Evolutionary conservation across 176 grass and related monocot genomes (phyloP).

Genomic region (Saccharum spontaneum): DNA sequence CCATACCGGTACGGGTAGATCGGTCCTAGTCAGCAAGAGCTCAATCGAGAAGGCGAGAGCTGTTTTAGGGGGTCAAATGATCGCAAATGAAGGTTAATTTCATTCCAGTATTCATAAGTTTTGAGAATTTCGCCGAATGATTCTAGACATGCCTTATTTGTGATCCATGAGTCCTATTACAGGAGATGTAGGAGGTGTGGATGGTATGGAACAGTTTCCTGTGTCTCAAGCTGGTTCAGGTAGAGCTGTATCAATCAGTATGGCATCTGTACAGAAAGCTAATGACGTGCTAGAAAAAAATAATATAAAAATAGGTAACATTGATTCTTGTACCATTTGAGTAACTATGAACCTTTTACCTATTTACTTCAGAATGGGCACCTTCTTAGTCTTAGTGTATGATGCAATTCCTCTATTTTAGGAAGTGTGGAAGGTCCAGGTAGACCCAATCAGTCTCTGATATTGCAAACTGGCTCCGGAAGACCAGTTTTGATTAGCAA

Average conservation of each 20-base stretch:
- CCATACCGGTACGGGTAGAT: slow-evolving; percentile 39
- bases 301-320: slow-evolving; percentile 30
- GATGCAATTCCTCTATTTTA: slow-evolving; percentile 23
- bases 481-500: slow-evolving; percentile 26
- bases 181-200: slow-evolving; percentile 24
- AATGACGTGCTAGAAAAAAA: slow-evolving; percentile 48
- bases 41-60: slow-evolving; percentile 56
- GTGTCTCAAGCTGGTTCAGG: slow-evolving; percentile 49
- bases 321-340: background rate
- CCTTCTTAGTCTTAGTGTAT: slow-evolving; percentile 1
- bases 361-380: background rate
- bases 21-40: slow-evolving; percentile 39
- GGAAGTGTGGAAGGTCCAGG: slow-evolving; percentile 22
- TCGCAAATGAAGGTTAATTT: slow-evolving; percentile 28
- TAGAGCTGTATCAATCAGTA: slow-evolving; percentile 43
- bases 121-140: background rate
- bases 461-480: slow-evolving; percentile 29
- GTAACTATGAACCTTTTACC: background rate
- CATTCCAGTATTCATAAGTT: background rate
- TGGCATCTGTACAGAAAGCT: slow-evolving; percentile 47
- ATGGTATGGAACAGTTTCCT: slow-evolving; percentile 38
- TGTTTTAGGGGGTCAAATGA: slow-evolving; percentile 48
- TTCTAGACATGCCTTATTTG: slow-evolving; percentile 11
- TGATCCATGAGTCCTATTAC: background rate
- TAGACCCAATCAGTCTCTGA: slow-evolving; percentile 21